Base-by-base conservation (phyloP, 345 rosid species). In the Viola odorata region DNA sequence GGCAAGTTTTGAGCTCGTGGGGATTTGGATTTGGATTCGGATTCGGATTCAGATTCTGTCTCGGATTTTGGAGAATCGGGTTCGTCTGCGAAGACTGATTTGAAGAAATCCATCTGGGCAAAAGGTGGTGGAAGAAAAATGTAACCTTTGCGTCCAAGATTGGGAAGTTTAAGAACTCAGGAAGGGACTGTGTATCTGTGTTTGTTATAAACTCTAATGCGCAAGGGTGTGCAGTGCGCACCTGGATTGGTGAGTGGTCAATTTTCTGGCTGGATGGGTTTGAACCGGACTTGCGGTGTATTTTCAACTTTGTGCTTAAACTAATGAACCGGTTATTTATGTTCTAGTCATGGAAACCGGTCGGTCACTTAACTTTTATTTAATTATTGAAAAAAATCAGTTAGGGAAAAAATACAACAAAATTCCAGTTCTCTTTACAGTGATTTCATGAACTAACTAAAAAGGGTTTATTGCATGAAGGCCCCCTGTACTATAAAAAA, bases 1-100 rank as follows among this genome's bases (percentile, higher is more conserved):
- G 41, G 57, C 1, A 47, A 59, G 16, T 50, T 50, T 12, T 40
- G 10, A 14, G 36, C 41, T 11, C 58, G 52, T 42, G 37, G 42
- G 14, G 75, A 55, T 52, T 52, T 59, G 67, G 62, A 12, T 65
- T 37, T 5, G 68, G 32, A 16, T 53, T 41, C 10, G 62, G 61
- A 50, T 58, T 67, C 15, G 61, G 57, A 45, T 50, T 14, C 17
- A 60, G 37, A 39, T 11, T 38, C 45, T 10, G 58, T 3, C 3
- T 15, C 52, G 39, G 50, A 50, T 54, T 66, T 39, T 39, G 54
- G 50, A 39, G 36, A 56, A 5, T 32, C n/a, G 7, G 51, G 16
- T 32, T 61, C 60, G 40, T 45, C 53, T 6, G 47, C 5, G 15
- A 50, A 39, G 14, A 38, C 55, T 5, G 64, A 61, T 11, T 10